These are phyloP conservation scores for Rubia peregrina DNA, from an alignment of 305 asterid species.

Conservation along the genomic window DNA sequence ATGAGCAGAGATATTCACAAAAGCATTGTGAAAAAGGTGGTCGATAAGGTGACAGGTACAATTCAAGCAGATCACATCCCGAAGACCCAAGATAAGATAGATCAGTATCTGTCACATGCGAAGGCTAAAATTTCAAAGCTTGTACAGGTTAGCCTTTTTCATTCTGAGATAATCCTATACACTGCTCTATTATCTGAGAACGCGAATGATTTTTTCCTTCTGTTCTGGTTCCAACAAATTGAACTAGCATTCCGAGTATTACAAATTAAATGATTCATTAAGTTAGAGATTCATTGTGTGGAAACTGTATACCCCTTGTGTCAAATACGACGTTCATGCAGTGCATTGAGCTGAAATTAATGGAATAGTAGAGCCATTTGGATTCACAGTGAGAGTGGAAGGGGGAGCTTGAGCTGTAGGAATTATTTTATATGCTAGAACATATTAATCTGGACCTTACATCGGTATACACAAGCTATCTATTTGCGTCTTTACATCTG, in stretches of 20 bases:
- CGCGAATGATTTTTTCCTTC: background rate
- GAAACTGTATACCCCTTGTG: background rate
- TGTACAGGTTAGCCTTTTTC: slow-evolving; percentile 52
- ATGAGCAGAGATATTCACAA: slow-evolving; percentile 94
- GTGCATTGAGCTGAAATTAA: slow-evolving; percentile 3
- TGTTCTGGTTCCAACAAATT: background rate
- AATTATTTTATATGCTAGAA: background rate
- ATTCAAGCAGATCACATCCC: slow-evolving; percentile 69
- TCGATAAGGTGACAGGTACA: slow-evolving; percentile 74
- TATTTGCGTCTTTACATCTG: background rate
- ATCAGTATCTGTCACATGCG: slow-evolving; percentile 64
- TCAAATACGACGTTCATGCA: background rate
- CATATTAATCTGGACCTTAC: background rate
- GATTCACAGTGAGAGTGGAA: background rate
- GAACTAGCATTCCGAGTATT: background rate
- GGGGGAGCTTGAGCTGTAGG: background rate
- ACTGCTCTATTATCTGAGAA: background rate
- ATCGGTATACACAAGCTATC: background rate
- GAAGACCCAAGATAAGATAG: slow-evolving; percentile 66
- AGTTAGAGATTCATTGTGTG: background rate
- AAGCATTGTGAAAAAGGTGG: slow-evolving; percentile 89
- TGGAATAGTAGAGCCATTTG: background rate
- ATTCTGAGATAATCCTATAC: background rate
- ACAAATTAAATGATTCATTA: background rate
- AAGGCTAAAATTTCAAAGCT: slow-evolving; percentile 82